These are phyloP conservation scores for Xylaria sp. DNA, from an alignment of 2,329 filamentous ascomycete genomes.

Conservation along the genomic window DNA sequence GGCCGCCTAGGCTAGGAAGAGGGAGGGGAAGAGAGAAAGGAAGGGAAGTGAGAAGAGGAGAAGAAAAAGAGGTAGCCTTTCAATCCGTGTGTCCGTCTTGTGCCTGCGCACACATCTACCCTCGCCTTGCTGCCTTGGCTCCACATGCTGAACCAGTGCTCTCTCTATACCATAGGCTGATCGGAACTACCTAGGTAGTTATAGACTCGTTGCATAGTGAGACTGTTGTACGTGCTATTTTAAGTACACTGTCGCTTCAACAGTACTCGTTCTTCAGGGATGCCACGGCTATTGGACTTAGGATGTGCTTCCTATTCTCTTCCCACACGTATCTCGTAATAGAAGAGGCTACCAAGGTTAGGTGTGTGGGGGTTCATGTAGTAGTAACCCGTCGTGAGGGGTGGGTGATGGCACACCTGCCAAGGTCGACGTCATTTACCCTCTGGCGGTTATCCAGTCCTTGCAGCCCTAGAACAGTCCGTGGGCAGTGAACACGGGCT, in stretches of 20 bases:
- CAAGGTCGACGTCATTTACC: constrained; percentile 21
- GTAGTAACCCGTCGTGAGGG: constrained; percentile 5
- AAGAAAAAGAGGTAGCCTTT: background rate
- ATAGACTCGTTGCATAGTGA: background rate
- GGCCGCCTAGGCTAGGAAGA: no score
- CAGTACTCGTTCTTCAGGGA: background rate
- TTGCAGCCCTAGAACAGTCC: no score
- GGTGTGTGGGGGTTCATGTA: constrained; percentile 6
- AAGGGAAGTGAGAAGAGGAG: background rate
- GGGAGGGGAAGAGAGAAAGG: no score
- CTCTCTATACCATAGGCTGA: background rate
- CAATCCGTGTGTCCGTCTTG: background rate
- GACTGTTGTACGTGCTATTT: background rate
- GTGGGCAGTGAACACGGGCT: no score
- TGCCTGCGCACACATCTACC: no score
- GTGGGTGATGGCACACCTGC: background rate
- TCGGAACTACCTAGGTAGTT: background rate
- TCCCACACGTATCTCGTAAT: background rate
- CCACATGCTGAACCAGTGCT: background rate
- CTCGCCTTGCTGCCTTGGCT: background rate
- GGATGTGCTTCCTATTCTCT: background rate
- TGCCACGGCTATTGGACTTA: background rate
- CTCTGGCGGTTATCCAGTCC: background rate
- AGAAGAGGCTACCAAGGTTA: background rate
- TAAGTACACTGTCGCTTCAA: background rate